Percentiles rank a stretch among this genome's conserved stretches.
phyloP scores from a whole-genome alignment of 306 rosid species.

The Amphicarpaea edgeworthii region DNA sequence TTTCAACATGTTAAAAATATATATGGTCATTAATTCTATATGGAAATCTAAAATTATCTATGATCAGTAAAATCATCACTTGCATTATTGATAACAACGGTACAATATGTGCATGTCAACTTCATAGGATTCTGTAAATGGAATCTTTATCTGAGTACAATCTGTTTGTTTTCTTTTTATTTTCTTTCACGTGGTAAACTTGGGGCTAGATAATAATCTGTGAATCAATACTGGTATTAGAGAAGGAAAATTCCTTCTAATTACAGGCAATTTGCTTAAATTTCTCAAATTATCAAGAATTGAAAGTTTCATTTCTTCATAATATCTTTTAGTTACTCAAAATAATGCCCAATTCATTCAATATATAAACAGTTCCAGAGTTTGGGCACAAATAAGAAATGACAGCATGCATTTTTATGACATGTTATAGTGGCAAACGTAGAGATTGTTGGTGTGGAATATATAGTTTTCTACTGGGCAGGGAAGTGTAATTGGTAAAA shows the following conservation, averaged over 20 bases:
- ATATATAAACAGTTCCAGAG: no score
- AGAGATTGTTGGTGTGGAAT: no score
- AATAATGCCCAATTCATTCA: no score
- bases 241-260: neutral
- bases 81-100: slow-evolving; percentile 37
- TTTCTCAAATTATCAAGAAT: no score
- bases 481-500: no score
- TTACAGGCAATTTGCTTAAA: no score
- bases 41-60: slow-evolving; percentile 15
- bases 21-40: neutral
- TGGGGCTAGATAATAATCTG: slow-evolving; percentile 5
- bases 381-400: no score
- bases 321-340: no score
- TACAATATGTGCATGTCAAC: slow-evolving; percentile 41
- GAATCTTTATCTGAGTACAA: slow-evolving; percentile 35
- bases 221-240: neutral
- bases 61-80: slow-evolving; percentile 20
- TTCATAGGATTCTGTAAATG: slow-evolving; percentile 35
- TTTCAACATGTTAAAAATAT: slow-evolving; percentile 20
- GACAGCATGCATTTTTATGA: no score
- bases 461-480: no score
- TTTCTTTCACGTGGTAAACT: slow-evolving; percentile 28
- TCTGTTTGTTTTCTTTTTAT: slow-evolving; percentile 14
- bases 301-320: no score
- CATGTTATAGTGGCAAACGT: no score